Conservation (phyloP, 2,329 filamentous ascomycete species). For the Dothistroma septosporum region DNA sequence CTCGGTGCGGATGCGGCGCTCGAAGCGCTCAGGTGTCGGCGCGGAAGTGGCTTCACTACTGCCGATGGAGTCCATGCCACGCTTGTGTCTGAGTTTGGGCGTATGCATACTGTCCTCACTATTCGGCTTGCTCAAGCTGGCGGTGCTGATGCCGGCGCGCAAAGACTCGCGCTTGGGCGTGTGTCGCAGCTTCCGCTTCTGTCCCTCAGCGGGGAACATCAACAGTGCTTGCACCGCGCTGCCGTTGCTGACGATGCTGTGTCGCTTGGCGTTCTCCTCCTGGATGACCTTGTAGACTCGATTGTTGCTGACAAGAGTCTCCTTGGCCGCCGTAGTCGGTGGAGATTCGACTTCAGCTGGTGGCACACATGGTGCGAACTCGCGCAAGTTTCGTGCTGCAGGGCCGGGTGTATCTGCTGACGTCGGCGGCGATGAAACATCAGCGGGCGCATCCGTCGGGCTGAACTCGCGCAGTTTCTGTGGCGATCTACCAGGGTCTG, state of each 20-base stretch:
- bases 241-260: conserved; percentile 26
- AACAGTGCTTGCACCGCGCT: conserved; percentile 19
- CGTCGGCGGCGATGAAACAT: conserved; percentile 11
- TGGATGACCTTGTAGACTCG: conserved; percentile 23
- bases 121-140: conserved; percentile 12
- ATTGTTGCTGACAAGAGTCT: conserved; percentile 23
- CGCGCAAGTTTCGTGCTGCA: conserved; percentile 2
- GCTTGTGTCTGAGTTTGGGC: conserved; percentile 19
- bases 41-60: conserved; percentile 7
- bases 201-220: conserved; percentile 12
- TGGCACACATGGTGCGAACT: conserved; percentile 9
- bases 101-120: conserved; percentile 17
- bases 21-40: conserved; percentile 1
- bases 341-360: conserved; percentile 9
- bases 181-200: conserved; percentile 25
- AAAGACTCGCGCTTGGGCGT: conserved; percentile 24
- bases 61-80: conserved; percentile 15
- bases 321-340: conserved; percentile 17
- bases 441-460: conserved; percentile 3
- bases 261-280: conserved; percentile 30
- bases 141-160: conserved; percentile 22
- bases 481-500: background rate
- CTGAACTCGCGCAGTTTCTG: conserved; percentile 10
- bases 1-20: conserved; percentile 1
- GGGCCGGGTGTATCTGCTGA: conserved; percentile 8